Conservation (phyloP, 495 filamentous ascomycete genomes). For the Bombardia bombarda region DNA sequence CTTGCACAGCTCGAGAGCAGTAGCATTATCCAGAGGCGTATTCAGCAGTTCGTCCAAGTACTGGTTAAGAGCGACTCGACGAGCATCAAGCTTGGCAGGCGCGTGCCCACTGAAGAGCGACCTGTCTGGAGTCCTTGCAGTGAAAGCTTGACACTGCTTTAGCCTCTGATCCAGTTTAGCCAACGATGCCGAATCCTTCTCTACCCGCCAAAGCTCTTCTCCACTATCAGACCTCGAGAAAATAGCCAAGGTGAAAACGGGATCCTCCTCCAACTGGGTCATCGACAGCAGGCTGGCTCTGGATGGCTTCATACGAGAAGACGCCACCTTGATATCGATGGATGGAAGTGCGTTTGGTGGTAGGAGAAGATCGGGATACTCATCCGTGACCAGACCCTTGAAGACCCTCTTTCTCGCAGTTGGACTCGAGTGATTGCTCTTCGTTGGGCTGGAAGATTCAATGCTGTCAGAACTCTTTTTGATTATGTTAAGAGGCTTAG, state of each 20-base stretch:
- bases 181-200: slow-evolving; percentile 82
- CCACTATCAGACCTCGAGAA: slow-evolving; percentile 67
- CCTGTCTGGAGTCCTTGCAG: slow-evolving; percentile 69
- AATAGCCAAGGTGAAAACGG: slow-evolving; percentile 86
- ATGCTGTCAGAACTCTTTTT: slow-evolving; percentile 27
- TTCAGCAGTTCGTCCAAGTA: slow-evolving; percentile 83
- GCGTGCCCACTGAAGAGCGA: slow-evolving; percentile 87
- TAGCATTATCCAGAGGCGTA: slow-evolving; percentile 67
- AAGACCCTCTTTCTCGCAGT: slow-evolving; percentile 31
- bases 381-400: slow-evolving; percentile 66
- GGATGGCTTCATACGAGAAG: slow-evolving; percentile 83
- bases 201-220: slow-evolving; percentile 88
- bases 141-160: slow-evolving; percentile 59
- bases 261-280: slow-evolving; percentile 73
- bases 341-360: slow-evolving; percentile 88
- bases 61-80: slow-evolving; percentile 68
- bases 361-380: slow-evolving; percentile 74
- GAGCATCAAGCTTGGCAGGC: slow-evolving; percentile 85
- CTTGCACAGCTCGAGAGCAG: slow-evolving; percentile 75
- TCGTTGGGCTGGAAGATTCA: slow-evolving; percentile 22
- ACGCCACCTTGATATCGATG: slow-evolving; percentile 77
- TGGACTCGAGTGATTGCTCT: slow-evolving; percentile 24
- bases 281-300: slow-evolving; percentile 69
- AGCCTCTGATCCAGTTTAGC: slow-evolving; percentile 72
- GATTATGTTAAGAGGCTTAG: slow-evolving; percentile 29